Conservation (phyloP, 352 stramenopile species). For the Globisporangium paroecandrum region DNA sequence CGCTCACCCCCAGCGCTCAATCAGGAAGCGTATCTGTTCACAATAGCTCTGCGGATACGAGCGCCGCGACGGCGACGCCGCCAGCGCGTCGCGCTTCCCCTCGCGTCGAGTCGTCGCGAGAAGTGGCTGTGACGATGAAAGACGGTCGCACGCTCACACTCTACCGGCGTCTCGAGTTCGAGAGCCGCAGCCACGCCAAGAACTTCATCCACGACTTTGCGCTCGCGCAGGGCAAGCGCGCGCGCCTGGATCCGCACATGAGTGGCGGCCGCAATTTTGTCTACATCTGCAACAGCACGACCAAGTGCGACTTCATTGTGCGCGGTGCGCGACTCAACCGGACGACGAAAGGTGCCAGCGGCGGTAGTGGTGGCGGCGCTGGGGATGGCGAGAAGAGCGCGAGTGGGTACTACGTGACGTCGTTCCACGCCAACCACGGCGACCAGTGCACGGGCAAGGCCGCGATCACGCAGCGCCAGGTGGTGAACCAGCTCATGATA, state of each 20-base stretch:
- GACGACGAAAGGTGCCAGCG: neutral
- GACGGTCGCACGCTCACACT: conserved; percentile 32
- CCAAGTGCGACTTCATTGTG: conserved; percentile 38
- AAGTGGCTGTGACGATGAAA: conserved; percentile 2
- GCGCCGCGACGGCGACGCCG: neutral
- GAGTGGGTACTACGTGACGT: conserved; percentile 21
- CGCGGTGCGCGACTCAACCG: conserved; percentile 10
- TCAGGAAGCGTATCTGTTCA: neutral
- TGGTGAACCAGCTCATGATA: conserved; percentile 10
- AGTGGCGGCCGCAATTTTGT: conserved; percentile 48
- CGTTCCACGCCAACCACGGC: conserved; percentile 32
- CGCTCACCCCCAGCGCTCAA: neutral
- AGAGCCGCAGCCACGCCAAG: conserved; percentile 21
- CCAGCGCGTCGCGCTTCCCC: neutral
- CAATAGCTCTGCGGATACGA: neutral
- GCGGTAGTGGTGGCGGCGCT: neutral
- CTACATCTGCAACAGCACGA: conserved; percentile 41
- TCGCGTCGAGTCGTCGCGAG: neutral
- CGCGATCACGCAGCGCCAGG: conserved; percentile 35
- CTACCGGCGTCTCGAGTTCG: conserved; percentile 31
- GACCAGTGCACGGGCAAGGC: conserved; percentile 30
- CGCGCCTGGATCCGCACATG: conserved; percentile 28
- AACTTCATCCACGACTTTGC: conserved; percentile 50
- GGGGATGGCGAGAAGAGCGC: conserved; percentile 6
- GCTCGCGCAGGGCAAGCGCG: conserved; percentile 44